A percentile compares a stretch with the other conserved stretches of the same genome.
phyloP scores from a whole-genome alignment of 257 asterid species.

The Solanum appendiculatum region DNA sequence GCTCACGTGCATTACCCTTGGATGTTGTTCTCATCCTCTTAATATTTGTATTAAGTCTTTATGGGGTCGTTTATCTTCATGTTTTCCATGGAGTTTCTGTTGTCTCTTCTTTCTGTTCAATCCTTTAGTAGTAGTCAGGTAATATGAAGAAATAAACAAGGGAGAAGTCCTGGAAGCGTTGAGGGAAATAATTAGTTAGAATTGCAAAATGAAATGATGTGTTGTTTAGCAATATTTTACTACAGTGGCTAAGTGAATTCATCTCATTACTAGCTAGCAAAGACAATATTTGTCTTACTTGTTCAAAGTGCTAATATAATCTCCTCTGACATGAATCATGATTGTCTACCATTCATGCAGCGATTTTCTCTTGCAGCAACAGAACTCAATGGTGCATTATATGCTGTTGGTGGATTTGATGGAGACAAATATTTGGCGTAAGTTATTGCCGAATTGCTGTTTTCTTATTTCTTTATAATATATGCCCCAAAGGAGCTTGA shows the following conservation, averaged over 20 bases:
- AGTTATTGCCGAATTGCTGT: conserved; percentile 12
- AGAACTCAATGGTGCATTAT: conserved; percentile 66
- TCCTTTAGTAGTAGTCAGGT: no score
- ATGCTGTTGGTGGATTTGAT: conserved; percentile 77
- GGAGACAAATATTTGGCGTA: conserved; percentile 61
- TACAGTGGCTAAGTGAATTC: background rate
- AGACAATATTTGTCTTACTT: background rate
- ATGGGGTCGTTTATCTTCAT: no score
- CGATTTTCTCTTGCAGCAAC: conserved; percentile 70
- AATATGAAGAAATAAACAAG: no score
- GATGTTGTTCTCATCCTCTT: no score
- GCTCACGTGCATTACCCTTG: no score
- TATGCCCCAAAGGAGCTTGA: background rate
- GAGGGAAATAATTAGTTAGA: no score
- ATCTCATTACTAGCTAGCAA: background rate
- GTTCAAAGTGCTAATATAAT: background rate
- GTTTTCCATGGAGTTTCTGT: no score
- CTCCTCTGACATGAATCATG: background rate
- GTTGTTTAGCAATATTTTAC: background rate
- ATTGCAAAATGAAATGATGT: background rate
- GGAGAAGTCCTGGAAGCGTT: no score
- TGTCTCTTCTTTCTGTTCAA: no score
- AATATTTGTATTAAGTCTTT: no score
- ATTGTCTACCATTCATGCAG: conserved; percentile 24
- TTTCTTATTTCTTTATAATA: background rate